Percentiles rank a stretch among this genome's conserved stretches.
phyloP scores from a whole-genome alignment of 192 early-diverging fungal genomes.

The Dissophora ornata region DNA sequence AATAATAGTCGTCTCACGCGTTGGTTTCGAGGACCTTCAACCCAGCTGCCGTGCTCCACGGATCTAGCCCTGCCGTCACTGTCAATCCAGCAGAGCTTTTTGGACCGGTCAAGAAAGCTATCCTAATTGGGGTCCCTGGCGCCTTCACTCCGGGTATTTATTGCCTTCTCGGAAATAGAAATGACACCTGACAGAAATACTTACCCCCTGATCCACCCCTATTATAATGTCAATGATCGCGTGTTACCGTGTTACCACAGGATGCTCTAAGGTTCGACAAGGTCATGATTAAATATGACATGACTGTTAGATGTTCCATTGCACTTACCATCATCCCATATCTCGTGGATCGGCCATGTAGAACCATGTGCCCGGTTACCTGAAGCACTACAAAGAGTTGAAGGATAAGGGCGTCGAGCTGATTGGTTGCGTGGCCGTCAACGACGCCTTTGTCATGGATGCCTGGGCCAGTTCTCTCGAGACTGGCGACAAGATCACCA shows the following conservation, averaged over 20 bases:
- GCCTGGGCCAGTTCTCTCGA: constrained; percentile 61
- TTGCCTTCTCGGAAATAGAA: too few species aligned
- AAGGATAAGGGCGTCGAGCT: constrained; percentile 64
- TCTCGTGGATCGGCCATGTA: too few species aligned
- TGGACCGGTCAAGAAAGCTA: constrained; percentile 50
- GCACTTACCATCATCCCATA: too few species aligned
- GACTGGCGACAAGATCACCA: constrained; percentile 57
- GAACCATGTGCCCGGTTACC: constrained; percentile 64
- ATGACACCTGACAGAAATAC: too few species aligned
- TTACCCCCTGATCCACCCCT: too few species aligned
- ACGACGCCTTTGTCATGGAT: constrained; percentile 67
- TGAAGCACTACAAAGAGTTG: constrained; percentile 58
- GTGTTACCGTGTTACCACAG: too few species aligned
- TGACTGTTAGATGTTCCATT: too few species aligned
- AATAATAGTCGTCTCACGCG: too few species aligned
- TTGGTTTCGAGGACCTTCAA: constrained; percentile 42
- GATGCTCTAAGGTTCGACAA: constrained; percentile 42
- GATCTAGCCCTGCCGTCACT: constrained; percentile 56
- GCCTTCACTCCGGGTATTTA: constrained; percentile 54
- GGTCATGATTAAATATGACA: neutral
- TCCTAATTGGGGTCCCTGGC: constrained; percentile 58
- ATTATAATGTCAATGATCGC: too few species aligned
- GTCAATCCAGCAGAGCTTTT: constrained; percentile 57
- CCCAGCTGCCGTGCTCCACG: constrained; percentile 40
- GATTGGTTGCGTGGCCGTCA: constrained; percentile 61